phyloP scores from a whole-genome alignment of 352 stramenopile genomes.

The Phytopythium ostracodes region DNA sequence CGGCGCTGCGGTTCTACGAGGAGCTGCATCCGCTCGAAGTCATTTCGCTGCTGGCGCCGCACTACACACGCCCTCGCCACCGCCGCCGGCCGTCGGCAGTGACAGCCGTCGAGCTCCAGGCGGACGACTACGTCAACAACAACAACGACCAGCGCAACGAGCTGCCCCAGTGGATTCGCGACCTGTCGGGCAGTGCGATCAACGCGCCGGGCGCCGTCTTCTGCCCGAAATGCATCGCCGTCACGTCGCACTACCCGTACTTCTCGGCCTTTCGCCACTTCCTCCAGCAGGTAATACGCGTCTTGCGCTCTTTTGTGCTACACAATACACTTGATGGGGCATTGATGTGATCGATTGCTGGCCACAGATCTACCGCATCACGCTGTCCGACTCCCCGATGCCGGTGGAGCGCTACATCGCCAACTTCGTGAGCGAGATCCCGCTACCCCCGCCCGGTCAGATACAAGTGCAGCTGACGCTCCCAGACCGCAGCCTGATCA shows the following conservation, averaged over 20 bases:
- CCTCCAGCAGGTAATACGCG: conserved; percentile 86
- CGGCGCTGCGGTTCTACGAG: conserved; percentile 78
- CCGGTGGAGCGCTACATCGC: conserved; percentile 96
- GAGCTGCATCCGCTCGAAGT: conserved; percentile 78
- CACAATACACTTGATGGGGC: background rate
- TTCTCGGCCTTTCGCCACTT: conserved; percentile 94
- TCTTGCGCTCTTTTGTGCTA: background rate
- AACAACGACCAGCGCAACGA: conserved; percentile 48
- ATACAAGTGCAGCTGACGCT: conserved; percentile 90
- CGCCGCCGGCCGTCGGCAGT: conserved; percentile 17
- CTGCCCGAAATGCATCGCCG: conserved; percentile 90
- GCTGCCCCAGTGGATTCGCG: conserved; percentile 69
- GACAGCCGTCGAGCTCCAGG: background rate
- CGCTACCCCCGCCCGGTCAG: conserved; percentile 89
- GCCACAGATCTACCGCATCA: conserved; percentile 71
- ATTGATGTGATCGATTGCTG: background rate
- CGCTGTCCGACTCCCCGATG: conserved; percentile 85
- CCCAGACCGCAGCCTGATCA: conserved; percentile 80
- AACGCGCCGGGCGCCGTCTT: conserved; percentile 70
- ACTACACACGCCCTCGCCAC: conserved; percentile 36
- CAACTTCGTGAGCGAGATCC: conserved; percentile 96
- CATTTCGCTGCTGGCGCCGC: conserved; percentile 57
- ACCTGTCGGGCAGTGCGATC: conserved; percentile 44
- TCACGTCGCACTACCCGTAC: conserved; percentile 96
- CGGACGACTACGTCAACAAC: conserved; percentile 22